These are phyloP conservation scores for Phyllosticta paracitricarpa DNA, from an alignment of 2,329 filamentous ascomycete species.

Conservation along the genomic window DNA sequence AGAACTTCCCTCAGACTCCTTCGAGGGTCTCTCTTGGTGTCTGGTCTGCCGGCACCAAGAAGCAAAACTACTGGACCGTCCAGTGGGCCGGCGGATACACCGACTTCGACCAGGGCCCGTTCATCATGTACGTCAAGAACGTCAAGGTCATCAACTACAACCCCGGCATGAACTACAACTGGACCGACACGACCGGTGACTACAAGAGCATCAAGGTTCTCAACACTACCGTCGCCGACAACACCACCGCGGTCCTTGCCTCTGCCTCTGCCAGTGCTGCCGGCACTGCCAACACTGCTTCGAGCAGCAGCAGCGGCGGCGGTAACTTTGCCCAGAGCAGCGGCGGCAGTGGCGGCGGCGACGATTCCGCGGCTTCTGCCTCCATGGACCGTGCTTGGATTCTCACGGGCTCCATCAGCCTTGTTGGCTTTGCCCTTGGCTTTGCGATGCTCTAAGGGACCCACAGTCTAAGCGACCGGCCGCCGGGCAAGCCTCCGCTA, in stretches of 20 bases:
- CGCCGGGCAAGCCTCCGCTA: background rate
- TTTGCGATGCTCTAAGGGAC: constrained; percentile 8
- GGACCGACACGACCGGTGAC: constrained; percentile 37
- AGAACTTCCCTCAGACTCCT: constrained; percentile 66
- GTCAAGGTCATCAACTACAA: constrained; percentile 44
- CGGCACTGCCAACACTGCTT: background rate
- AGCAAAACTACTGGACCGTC: constrained; percentile 42
- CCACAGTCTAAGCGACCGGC: background rate
- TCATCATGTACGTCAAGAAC: constrained; percentile 42
- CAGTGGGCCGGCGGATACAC: constrained; percentile 56
- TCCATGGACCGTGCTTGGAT: constrained; percentile 2
- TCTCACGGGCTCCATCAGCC: background rate
- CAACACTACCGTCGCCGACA: constrained; percentile 4
- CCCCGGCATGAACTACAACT: constrained; percentile 41
- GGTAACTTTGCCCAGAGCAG: constrained; percentile 1
- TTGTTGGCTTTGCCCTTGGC: constrained; percentile 8
- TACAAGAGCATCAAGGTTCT: constrained; percentile 40
- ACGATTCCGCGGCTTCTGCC: background rate
- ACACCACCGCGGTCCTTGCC: background rate
- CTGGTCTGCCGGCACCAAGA: constrained; percentile 38
- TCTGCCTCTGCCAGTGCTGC: background rate
- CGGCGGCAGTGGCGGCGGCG: background rate
- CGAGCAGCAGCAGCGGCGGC: background rate
- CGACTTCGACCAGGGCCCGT: constrained; percentile 38
- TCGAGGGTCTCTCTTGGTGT: constrained; percentile 46